A percentile compares a stretch with the other conserved stretches of the same genome.
Evolutionary conservation across 768 basidiomycete genomes (phyloP).

Genomic region (Hericium alpestre): DNA sequence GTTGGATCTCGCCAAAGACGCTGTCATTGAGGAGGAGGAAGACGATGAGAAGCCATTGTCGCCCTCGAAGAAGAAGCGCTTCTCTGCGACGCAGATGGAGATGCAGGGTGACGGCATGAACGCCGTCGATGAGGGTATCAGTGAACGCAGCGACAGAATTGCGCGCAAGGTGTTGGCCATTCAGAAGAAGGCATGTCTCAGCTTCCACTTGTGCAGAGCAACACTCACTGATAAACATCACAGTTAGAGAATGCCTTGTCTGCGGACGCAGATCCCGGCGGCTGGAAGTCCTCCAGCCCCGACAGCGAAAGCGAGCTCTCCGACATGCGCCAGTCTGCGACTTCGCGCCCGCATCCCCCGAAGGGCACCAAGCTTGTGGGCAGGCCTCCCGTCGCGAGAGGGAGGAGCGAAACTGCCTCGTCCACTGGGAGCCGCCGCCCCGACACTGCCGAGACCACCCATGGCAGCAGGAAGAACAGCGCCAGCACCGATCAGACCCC

Average conservation of each 20-base stretch:
- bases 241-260: constrained; percentile 71
- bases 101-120: constrained; percentile 66
- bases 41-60: constrained; percentile 13
- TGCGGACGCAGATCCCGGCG: constrained; percentile 39
- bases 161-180: constrained; percentile 82
- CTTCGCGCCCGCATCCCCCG: constrained; percentile 21
- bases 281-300: constrained; percentile 37
- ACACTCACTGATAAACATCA: not conserved
- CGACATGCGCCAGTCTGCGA: constrained; percentile 20
- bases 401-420: constrained; percentile 47
- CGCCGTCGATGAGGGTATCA: constrained; percentile 82
- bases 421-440: constrained; percentile 31
- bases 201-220: not conserved
- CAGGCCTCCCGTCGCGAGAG: constrained; percentile 1
- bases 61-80: constrained; percentile 58
- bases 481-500: not conserved
- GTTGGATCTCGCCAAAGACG: constrained; percentile 44
- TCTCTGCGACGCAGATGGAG: constrained; percentile 62
- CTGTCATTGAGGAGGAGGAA: constrained; percentile 38
- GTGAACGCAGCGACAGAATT: constrained; percentile 76
- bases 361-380: constrained; percentile 21
- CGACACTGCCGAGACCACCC: not conserved
- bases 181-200: constrained; percentile 67
- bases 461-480: constrained; percentile 3
- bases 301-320: constrained; percentile 37